Evolutionary conservation across 2,329 filamentous ascomycete species (phyloP), one percentile per base, ranked within the genome.

Genomic region (Aspergillus novoparasiticus): DNA sequence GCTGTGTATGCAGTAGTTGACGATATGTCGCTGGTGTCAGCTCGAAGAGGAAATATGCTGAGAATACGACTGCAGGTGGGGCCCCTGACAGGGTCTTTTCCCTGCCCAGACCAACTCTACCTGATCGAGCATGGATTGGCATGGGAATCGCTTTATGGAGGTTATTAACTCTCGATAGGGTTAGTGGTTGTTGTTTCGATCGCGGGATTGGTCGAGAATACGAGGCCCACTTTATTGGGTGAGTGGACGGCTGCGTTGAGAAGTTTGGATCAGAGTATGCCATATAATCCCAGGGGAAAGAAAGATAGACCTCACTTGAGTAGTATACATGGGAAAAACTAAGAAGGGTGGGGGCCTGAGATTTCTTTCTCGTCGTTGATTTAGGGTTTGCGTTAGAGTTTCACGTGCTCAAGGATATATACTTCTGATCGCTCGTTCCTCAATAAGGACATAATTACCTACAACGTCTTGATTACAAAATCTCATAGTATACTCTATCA

Each of bases 21-120:
- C 14, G 26, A 50, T 19, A 16, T 30, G 46, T 30, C 14, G 14
- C 23, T 6, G 46, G 11, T 28, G 21, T 30, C 46, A 50, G 46
- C 46, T 50, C 46, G 46, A 50, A 50, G 46, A 50, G 46, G 46
- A 50, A 50, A 50, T 8, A 50, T 50, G 46, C 16, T 50, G 46
- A 50, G 46, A 50, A 50, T 50, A 50, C 46, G 26, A 19, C 26
- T 2, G 46, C 16, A 6, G 2, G 19, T 26, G 23, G 16, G 46
- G 26, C 23, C 14, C 46, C 16, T 10, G 26, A 4, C 26, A 50
- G 46, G 46, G 46, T 50, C 46, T 30, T 50, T 19, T 30, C 46
- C 4, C 12, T 50, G 46, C 16, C 46, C 16, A 32, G 46, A 50
- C 16, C 3, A 6, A 19, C 16, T 50, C 46, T 50, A 11, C 46